These are phyloP conservation scores for Cytauxzoon felis DNA, from an alignment of 169 alveolate species.

Conservation along the genomic window DNA sequence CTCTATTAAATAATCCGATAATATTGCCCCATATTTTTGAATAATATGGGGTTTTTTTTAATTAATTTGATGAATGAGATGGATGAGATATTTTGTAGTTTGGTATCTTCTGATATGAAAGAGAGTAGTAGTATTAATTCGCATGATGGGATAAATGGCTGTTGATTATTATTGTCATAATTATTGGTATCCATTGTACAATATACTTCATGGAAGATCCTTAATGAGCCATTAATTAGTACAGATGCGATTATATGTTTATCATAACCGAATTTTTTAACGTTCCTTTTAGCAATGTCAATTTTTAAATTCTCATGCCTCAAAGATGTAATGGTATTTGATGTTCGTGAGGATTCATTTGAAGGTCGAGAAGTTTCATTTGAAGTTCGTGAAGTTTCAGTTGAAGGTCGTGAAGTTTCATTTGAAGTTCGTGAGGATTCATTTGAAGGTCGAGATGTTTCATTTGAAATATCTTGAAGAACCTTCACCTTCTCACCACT, in stretches of 20 bases:
- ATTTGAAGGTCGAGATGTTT: conserved; percentile 27
- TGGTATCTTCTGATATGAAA: conserved; percentile 42
- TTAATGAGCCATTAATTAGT: conserved; percentile 27
- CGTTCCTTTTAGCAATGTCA: too few relatives aligned
- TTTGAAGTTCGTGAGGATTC: conserved; percentile 29
- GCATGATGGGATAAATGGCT: background rate
- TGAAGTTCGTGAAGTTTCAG: conserved; percentile 29
- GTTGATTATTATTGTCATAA: conserved; percentile 12
- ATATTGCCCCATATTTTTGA: conserved; percentile 21
- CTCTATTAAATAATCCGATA: conserved; percentile 36
- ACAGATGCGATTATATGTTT: conserved; percentile 44
- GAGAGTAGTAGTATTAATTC: conserved; percentile 26
- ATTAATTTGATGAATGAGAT: conserved; percentile 18
- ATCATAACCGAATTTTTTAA: conserved; percentile 41
- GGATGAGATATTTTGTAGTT: conserved; percentile 19
- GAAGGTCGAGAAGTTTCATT: too few relatives aligned
- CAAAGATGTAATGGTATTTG: too few relatives aligned
- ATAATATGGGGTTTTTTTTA: conserved; percentile 5
- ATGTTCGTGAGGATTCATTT: too few relatives aligned
- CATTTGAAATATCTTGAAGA: too few relatives aligned
- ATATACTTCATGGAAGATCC: conserved; percentile 14
- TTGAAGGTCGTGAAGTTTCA: conserved; percentile 44
- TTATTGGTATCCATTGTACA: background rate
- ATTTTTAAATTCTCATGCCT: too few relatives aligned
- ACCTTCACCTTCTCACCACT: too few relatives aligned